These are phyloP conservation scores for Puccinia hordei DNA, from an alignment of 1,284 basidiomycete species.

Conservation along the genomic window DNA sequence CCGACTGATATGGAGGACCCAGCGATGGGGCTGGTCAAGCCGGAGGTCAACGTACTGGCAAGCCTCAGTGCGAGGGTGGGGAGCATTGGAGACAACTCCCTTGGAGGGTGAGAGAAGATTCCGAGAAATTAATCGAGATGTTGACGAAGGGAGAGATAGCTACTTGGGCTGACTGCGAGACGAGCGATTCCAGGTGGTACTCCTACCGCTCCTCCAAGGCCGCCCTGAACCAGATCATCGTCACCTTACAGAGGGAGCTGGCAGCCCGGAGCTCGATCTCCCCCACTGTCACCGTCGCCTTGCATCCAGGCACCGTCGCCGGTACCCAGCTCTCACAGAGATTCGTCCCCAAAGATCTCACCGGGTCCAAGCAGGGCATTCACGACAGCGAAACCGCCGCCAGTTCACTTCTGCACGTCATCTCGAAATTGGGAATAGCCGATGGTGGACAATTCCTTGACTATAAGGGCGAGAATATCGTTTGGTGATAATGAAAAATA, in stretches of 20 bases:
- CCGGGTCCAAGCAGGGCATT: constrained; percentile 37
- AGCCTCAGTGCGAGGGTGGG: constrained; percentile 57
- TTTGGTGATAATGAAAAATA: constrained; percentile 15
- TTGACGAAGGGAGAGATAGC: background rate
- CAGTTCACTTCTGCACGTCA: constrained; percentile 34
- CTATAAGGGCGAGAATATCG: constrained; percentile 43
- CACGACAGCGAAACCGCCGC: constrained; percentile 43
- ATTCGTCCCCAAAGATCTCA: constrained; percentile 51
- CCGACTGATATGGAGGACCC: constrained; percentile 17
- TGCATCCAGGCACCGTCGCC: constrained; percentile 57
- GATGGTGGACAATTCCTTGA: constrained; percentile 48
- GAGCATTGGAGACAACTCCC: constrained; percentile 56
- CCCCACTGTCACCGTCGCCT: constrained; percentile 54
- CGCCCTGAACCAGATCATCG: constrained; percentile 59
- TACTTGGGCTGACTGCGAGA: background rate
- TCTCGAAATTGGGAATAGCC: constrained; percentile 15
- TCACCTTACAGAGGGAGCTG: constrained; percentile 56
- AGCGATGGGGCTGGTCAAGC: constrained; percentile 54
- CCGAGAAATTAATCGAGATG: background rate
- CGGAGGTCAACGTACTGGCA: constrained; percentile 54
- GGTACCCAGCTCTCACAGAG: constrained; percentile 56
- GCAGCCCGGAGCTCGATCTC: constrained; percentile 27
- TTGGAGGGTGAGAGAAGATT: constrained; percentile 55
- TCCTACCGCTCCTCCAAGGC: constrained; percentile 59
- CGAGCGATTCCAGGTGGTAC: constrained; percentile 35